phyloP scores from a whole-genome alignment of 768 basidiomycete genomes.

The Leccinum pellstonianum region DNA sequence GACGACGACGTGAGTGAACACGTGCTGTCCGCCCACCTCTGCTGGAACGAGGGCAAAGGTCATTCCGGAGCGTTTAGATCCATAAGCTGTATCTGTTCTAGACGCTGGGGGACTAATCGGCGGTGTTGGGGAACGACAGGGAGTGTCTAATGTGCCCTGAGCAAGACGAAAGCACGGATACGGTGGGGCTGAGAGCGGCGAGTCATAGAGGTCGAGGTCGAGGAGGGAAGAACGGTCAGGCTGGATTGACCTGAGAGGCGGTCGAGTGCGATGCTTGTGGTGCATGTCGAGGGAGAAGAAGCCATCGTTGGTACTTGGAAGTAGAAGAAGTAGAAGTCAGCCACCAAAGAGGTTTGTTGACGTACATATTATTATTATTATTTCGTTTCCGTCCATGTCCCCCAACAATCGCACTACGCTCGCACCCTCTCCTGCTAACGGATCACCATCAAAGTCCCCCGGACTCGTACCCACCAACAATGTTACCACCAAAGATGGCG shows the following conservation, averaged over 20 bases:
- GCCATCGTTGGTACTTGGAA: neutral
- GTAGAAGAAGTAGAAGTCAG: too few species aligned
- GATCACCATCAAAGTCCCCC: slow-evolving; percentile 40
- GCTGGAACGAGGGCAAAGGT: slow-evolving; percentile 17
- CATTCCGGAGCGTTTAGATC: slow-evolving; percentile 22
- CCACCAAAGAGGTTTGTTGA: too few species aligned
- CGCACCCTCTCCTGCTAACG: slow-evolving; percentile 31
- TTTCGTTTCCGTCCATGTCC: slow-evolving; percentile 10
- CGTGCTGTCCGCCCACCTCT: slow-evolving; percentile 12
- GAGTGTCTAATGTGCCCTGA: neutral
- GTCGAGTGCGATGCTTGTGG: slow-evolving; percentile 8
- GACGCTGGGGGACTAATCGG: slow-evolving; percentile 18
- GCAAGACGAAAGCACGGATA: neutral
- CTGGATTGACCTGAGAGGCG: slow-evolving; percentile 17
- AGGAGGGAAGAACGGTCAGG: neutral
- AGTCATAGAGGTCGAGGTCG: neutral
- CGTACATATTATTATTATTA: too few species aligned
- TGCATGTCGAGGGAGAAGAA: neutral
- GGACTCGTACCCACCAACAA: slow-evolving; percentile 78
- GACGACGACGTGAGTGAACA: slow-evolving; percentile 18
- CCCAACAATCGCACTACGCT: slow-evolving; percentile 29
- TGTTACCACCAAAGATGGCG: slow-evolving; percentile 73
- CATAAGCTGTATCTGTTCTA: slow-evolving; percentile 1
- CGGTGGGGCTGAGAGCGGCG: neutral
- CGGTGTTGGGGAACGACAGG: slow-evolving; percentile 13